Evolutionary conservation across 805 yeast genomes (phyloP), one percentile per base, ranked within the genome.

Genomic region (Pachysolen tannophilus): DNA sequence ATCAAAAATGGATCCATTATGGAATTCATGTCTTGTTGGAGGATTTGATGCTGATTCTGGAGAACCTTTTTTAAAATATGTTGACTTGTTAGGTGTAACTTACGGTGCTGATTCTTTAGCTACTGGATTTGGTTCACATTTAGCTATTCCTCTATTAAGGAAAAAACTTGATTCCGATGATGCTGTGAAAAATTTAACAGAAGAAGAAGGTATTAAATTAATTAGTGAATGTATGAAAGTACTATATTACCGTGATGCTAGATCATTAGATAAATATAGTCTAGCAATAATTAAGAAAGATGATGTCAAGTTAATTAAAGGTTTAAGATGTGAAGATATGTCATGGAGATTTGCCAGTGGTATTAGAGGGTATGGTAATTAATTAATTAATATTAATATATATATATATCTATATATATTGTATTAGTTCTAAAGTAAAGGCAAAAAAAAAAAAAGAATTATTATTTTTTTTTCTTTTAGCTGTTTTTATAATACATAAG

Each of bases 91-190:
- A 41, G 99, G 99, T 33, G 95, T 87, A 19, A 73, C 95, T 3
- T 92, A 84, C 58, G 70, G 84, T 3, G 71, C 97, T 0, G 92
- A 95, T 20, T 69, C 94, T 3, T 63, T 92, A 38, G 96, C 97
- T 30, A 88, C 97, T 3, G 99, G 99, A 1, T 90, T 87, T 56
- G 99, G 98, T 40, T 82, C 94, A 8, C 88, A 92, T 58, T 69
- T 92, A 58, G 99, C 98, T 3, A 62, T 87, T 29, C 99, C 99
- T 18, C 62, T 92, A 49, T 69, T 92, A 55, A 79, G 99, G 64
- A 78, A 82, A 55, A 71, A 80, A 40, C 84, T 82, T 24, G 94
- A 86, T 39, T 62, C 66, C 28, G 97, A 87, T 48, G 76, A 69
- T 19, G 95, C 87, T 50, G 83, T 72, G 39, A 69, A 61, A 26